Conservation (phyloP, 1,284 basidiomycete species). For the Tetrapyrgos nigripes region DNA sequence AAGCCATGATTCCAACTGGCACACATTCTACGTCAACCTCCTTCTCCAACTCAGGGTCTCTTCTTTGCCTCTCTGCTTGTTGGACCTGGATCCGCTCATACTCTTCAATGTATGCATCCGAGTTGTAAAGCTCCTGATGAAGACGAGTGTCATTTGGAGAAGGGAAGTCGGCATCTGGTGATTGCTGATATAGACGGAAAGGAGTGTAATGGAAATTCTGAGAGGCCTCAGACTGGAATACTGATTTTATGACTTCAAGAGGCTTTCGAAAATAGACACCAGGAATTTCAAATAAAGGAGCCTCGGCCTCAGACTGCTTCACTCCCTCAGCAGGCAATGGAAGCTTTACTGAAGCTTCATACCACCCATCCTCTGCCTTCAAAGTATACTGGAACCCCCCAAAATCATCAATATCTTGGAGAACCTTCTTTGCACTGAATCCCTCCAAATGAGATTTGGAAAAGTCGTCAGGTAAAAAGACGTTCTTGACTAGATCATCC, state of each 20-base stretch:
- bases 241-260: conserved; percentile 30
- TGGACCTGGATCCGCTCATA: conserved; percentile 3
- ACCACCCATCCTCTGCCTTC: not conserved
- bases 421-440: conserved; percentile 1
- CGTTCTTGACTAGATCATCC: conserved; percentile 8
- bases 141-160: not conserved
- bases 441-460: conserved; percentile 8
- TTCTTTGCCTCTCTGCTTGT: not conserved
- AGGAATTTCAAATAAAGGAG: conserved; percentile 25
- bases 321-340: not conserved
- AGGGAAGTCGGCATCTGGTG: conserved; percentile 19
- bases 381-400: not conserved
- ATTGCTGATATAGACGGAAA: conserved; percentile 26
- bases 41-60: not conserved
- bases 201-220: conserved; percentile 31
- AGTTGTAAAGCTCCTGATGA: not conserved
- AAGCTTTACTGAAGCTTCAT: not conserved
- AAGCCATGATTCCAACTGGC: conserved; percentile 34
- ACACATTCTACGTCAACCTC: conserved; percentile 28
- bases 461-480: conserved; percentile 22
- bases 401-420: not conserved
- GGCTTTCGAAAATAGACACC: conserved; percentile 33
- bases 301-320: not conserved
- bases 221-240: conserved; percentile 29
- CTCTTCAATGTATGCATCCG: conserved; percentile 6